phyloP scores from a whole-genome alignment of 176 grass and related monocot genomes.

The Stipa capillata region DNA sequence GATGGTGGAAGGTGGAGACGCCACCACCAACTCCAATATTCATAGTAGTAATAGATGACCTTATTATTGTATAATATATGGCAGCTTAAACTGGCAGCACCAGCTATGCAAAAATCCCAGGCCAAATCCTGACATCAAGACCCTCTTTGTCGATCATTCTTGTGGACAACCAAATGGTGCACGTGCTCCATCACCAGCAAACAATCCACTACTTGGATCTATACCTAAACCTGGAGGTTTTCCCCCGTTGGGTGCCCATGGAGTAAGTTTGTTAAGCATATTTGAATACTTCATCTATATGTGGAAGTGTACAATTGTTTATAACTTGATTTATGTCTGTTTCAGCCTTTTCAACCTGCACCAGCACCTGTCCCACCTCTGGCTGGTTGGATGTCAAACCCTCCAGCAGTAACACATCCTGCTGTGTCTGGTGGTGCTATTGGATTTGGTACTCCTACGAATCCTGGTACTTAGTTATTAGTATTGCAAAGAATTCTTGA shows the following conservation, averaged over 20 bases:
- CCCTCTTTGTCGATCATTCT: conserved; percentile 97
- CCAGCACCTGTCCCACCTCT: conserved; percentile 76
- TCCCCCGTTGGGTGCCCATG: conserved; percentile 86
- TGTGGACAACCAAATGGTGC: conserved; percentile 98
- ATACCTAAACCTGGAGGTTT: conserved; percentile 93
- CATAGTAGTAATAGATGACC: background rate
- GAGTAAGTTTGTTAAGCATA: conserved; percentile 48
- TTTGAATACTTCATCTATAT: conserved; percentile 19
- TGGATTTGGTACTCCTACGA: conserved; percentile 79
- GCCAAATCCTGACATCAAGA: conserved; percentile 99
- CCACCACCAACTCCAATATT: background rate
- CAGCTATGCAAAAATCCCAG: conserved; percentile 99
- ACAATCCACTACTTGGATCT: conserved; percentile 74
- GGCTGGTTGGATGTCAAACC: conserved; percentile 98
- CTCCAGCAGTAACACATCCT: conserved; percentile 72
- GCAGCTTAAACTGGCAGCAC: conserved; percentile 99
- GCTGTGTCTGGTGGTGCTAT: conserved; percentile 82
- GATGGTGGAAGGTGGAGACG: background rate
- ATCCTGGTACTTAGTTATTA: conserved; percentile 65
- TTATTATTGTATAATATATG: conserved; percentile 27
- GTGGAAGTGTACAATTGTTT: background rate
- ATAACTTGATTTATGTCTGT: conserved; percentile 11
- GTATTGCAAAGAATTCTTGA: conserved; percentile 21
- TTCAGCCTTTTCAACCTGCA: conserved; percentile 92
- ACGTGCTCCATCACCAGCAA: conserved; percentile 83